phyloP scores from a whole-genome alignment of 2,329 filamentous ascomycete species.

The Gyromitra esculenta region DNA sequence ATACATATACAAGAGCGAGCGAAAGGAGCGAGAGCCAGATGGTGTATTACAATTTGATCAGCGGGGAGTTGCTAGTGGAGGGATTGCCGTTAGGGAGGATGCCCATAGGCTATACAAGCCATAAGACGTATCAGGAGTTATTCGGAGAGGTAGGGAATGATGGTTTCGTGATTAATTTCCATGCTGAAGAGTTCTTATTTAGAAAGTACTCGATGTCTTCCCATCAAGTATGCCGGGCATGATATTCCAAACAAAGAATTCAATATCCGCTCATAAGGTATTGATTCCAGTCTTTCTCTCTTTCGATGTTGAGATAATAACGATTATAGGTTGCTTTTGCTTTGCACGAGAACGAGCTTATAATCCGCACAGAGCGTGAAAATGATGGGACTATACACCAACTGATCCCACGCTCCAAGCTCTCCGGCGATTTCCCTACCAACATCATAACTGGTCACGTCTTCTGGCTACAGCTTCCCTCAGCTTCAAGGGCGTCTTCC shows the following conservation, averaged over 20 bases:
- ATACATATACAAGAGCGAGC: slow-evolving; percentile 57
- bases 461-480: slow-evolving; percentile 33
- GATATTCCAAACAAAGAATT: slow-evolving; percentile 59
- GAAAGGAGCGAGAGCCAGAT: neutral
- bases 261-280: slow-evolving; percentile 58
- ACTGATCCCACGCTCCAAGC: slow-evolving; percentile 59
- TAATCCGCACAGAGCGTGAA: slow-evolving; percentile 59
- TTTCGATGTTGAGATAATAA: slow-evolving; percentile 59
- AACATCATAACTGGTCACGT: slow-evolving; percentile 59
- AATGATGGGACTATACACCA: slow-evolving; percentile 56
- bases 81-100: slow-evolving; percentile 65
- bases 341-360: slow-evolving; percentile 57
- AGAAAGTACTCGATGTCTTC: slow-evolving; percentile 59
- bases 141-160: slow-evolving; percentile 63
- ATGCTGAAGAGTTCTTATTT: slow-evolving; percentile 12
- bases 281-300: neutral
- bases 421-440: slow-evolving; percentile 58
- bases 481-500: neutral
- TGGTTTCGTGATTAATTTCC: neutral
- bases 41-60: slow-evolving; percentile 66
- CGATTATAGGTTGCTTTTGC: slow-evolving; percentile 59
- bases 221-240: slow-evolving; percentile 60
- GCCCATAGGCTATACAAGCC: slow-evolving; percentile 62
- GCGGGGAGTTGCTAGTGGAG: slow-evolving; percentile 66
- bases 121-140: slow-evolving; percentile 62